A percentile compares a stretch with the other conserved stretches of the same genome.
These are phyloP conservation scores for Sclerotinia subarctica DNA, from an alignment of 2,329 filamentous ascomycete genomes.

Conservation along the genomic window DNA sequence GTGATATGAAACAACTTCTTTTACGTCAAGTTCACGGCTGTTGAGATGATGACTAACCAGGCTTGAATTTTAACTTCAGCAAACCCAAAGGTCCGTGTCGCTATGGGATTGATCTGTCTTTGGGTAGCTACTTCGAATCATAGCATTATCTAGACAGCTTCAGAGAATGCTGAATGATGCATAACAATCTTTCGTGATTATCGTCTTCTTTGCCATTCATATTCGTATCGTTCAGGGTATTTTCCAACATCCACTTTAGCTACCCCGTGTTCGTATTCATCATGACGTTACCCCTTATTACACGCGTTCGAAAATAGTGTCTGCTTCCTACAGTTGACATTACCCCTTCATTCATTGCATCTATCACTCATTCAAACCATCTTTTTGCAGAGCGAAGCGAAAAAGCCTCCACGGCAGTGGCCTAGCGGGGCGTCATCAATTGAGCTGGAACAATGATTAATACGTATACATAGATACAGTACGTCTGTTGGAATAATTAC, in stretches of 20 bases:
- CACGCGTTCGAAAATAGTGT: neutral
- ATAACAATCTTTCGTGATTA: no score
- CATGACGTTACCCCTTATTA: neutral
- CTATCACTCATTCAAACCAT: no score
- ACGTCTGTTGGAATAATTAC: neutral
- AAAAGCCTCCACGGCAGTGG: constrained; percentile 5
- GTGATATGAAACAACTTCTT: neutral
- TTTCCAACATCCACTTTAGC: neutral
- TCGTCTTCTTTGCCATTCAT: no score
- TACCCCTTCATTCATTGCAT: neutral
- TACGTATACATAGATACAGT: neutral
- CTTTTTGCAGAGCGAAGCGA: neutral
- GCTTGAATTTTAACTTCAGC: neutral
- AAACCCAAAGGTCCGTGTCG: neutral
- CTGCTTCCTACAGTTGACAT: no score
- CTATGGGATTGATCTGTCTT: no score
- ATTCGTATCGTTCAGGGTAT: neutral
- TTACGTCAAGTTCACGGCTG: neutral
- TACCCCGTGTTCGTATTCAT: neutral
- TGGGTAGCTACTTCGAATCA: neutral
- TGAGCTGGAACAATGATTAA: no score
- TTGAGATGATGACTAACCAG: neutral
- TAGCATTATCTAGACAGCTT: neutral
- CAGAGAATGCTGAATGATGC: no score
- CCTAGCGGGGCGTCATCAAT: neutral